These are phyloP conservation scores for Megacollybia marginata DNA, from an alignment of 768 basidiomycete species.

Conservation along the genomic window DNA sequence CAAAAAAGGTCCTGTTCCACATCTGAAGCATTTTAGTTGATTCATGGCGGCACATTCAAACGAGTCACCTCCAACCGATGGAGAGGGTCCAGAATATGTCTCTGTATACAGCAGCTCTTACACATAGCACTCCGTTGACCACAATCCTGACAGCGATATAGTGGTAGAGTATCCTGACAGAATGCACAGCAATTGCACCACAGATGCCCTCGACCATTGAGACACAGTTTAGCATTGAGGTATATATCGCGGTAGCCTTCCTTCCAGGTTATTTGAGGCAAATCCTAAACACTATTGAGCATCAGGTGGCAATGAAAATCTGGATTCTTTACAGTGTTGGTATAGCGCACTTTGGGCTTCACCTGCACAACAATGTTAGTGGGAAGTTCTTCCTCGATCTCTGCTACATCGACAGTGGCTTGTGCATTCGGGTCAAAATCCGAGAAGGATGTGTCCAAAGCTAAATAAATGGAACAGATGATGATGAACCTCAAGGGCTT, in stretches of 20 bases:
- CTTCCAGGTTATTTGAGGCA: not conserved
- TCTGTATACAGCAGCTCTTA: slow-evolving; percentile 6
- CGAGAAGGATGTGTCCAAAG: too few species aligned
- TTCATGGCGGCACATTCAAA: not conserved
- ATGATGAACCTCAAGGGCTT: too few species aligned
- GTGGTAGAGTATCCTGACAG: not conserved
- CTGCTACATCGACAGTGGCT: too few species aligned
- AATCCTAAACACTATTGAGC: not conserved
- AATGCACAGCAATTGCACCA: slow-evolving; percentile 3
- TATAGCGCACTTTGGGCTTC: too few species aligned
- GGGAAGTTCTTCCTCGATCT: too few species aligned
- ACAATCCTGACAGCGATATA: slow-evolving; percentile 11
- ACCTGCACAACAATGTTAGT: too few species aligned
- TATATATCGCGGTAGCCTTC: not conserved
- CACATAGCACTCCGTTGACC: slow-evolving; percentile 5
- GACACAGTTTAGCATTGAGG: not conserved
- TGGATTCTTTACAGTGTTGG: too few species aligned
- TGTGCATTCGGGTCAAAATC: too few species aligned
- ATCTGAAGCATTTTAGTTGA: slow-evolving; percentile 3
- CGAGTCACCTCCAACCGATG: slow-evolving; percentile 12
- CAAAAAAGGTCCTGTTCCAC: slow-evolving; percentile 12
- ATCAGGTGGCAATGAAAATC: not conserved
- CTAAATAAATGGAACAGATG: too few species aligned
- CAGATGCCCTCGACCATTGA: not conserved
- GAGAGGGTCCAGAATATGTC: slow-evolving; percentile 8